phyloP scores from a whole-genome alignment of 2,329 filamentous ascomycete species.

The Colletotrichum truncatum region DNA sequence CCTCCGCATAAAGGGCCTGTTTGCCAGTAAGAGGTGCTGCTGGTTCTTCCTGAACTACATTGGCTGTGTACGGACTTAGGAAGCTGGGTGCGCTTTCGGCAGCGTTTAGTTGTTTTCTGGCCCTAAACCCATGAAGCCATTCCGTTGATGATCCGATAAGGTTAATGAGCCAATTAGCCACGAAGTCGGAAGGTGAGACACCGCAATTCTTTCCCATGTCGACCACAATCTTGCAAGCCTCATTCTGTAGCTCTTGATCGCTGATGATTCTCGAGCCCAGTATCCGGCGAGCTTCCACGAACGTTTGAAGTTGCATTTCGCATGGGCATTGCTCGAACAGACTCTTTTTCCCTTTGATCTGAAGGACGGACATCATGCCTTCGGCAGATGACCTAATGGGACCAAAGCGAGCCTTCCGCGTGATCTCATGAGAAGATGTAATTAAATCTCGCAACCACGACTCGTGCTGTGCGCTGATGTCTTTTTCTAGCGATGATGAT shows the following conservation, averaged over 20 bases:
- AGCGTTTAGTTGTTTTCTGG: background rate
- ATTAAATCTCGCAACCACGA: slow-evolving; percentile 38
- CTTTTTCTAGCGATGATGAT: background rate
- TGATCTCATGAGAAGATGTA: slow-evolving; percentile 22
- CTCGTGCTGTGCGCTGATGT: background rate
- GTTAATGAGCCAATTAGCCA: slow-evolving; percentile 22
- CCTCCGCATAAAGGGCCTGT: background rate
- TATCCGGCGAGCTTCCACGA: background rate
- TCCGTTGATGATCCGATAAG: slow-evolving; percentile 17
- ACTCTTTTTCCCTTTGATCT: slow-evolving; percentile 38
- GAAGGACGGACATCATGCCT: slow-evolving; percentile 33
- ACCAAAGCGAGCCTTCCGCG: slow-evolving; percentile 33
- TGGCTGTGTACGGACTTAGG: too few relatives aligned
- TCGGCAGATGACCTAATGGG: slow-evolving; percentile 35
- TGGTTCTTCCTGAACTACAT: too few relatives aligned
- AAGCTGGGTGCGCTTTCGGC: background rate
- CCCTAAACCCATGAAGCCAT: slow-evolving; percentile 13
- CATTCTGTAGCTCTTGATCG: slow-evolving; percentile 29
- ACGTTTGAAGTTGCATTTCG: slow-evolving; percentile 30
- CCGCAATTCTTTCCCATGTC: slow-evolving; percentile 21
- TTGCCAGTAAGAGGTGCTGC: too few relatives aligned
- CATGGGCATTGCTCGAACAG: slow-evolving; percentile 38
- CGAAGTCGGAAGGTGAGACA: slow-evolving; percentile 9
- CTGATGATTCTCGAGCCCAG: slow-evolving; percentile 1
- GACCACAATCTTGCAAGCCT: slow-evolving; percentile 31